Evolutionary conservation across 1,139 yeast genomes (phyloP), one percentile per base, ranked within the genome.

Genomic region (Hyphopichia burtonii): DNA sequence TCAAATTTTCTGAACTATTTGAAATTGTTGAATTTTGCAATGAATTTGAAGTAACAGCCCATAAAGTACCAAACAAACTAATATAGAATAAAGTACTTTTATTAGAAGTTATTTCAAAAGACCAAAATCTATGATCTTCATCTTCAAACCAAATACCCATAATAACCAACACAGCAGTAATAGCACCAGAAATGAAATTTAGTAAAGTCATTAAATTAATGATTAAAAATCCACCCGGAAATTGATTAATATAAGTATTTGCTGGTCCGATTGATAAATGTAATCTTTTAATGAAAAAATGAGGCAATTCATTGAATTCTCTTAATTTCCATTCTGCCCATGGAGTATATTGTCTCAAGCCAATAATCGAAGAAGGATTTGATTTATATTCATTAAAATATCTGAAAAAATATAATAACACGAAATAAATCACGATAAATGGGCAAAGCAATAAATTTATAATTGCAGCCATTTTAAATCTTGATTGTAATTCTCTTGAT

Each of bases 321-420:
- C 99, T 73, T 56, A 94, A 78, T 59, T 85, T 88, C 98, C 99
- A 93, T 56, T 88, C 93, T 0, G 98, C 97, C 61, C 80, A 78
- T 0, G 97, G 97, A 0, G 98, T 89, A 56, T 89, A 93, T 54
- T 89, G 96, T 39, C 99, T 72, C 37, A 71, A 58, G 2, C 91
- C 83, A 9, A 96, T 83, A 42, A 93, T 73, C 11, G 91, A 74
- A 2, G 93, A 82, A 0, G 99, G 99, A 45, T 93, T 87, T 33
- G 87, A 80, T 59, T 88, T 86, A 59, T 88, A 90, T 64, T 93
- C 98, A 57, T 91, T 90, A 64, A 94, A 93, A 61, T 93, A 90
- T 41, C 90, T 77, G 74, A 93, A 85, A 56, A 94, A 91, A 62
- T 89, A 88, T 41, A 89, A 74, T 41, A 93, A 66, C 11, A 90